Evolutionary conservation across 805 yeast species (phyloP), one percentile per base, ranked within the genome.

Genomic region (Lachancea waltii): DNA sequence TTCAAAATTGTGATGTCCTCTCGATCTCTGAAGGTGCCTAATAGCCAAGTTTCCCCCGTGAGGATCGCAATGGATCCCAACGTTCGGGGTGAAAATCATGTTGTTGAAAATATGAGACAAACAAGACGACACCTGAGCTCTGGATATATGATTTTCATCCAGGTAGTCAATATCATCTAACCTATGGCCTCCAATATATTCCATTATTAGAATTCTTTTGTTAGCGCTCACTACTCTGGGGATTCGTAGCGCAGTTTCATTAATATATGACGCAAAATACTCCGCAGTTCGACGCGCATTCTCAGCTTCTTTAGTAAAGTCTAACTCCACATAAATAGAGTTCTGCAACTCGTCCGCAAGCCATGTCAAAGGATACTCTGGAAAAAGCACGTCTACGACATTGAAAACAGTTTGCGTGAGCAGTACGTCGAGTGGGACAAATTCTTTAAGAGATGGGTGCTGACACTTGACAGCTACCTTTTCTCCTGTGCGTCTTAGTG

Each of bases 31-130:
- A 14, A 64, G 48, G 1, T 69, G 63, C 40, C 87, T 67, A 16
- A 92, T 85, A 0, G 97, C 96, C 42, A 92, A 66, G 53, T 92
- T 92, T 0, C 99, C 99, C 8, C 95, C 95, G 58, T 92, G 99
- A 1, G 98, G 98, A 58, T 92, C 99, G 64, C 98, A 92, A 58
- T 92, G 99, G 30, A 92, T 74, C 1, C 90, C 85, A 16, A 86
- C 95, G 19, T 78, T 80, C 0, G 96, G 95, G 2, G 94, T 81
- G 65, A 92, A 92, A 28, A 92, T 86, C 99, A 92, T 92, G 54
- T 78, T 80, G 65, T 90, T 85, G 68, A 92, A 92, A 20, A 86
- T 79, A 50, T 90, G 95, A 0, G 96, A 78, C 26, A 92, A 68
- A 56, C 97, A 90, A 5, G 80, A 65, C 2, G 94, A 80, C 7